phyloP scores from a whole-genome alignment of 148 eudicot species.

The Nepenthes gracilis region DNA sequence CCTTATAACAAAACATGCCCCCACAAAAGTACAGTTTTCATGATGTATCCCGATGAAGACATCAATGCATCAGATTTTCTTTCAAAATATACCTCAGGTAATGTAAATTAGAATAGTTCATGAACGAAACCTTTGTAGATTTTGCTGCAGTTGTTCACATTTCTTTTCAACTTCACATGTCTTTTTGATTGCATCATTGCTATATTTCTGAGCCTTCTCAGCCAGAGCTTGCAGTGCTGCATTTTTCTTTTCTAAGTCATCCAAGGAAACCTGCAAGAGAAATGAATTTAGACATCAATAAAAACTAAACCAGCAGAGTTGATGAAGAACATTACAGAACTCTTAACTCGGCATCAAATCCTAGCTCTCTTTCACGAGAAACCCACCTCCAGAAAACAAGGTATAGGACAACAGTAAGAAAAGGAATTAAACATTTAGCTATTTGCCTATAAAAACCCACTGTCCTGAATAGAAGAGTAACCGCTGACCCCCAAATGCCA shows the following conservation, averaged over 20 bases:
- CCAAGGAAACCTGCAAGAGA: conserved; percentile 53
- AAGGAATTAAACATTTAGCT: too few relatives aligned
- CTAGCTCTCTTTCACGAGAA: too few relatives aligned
- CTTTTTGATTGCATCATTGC: conserved; percentile 37
- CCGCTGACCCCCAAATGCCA: too few relatives aligned
- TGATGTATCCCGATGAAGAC: too few relatives aligned
- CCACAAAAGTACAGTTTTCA: too few relatives aligned
- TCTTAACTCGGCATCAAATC: too few relatives aligned
- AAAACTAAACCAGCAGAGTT: not conserved
- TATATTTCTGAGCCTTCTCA: conserved; percentile 49
- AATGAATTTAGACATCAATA: not conserved
- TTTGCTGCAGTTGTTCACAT: conserved; percentile 62
- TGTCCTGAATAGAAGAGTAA: too few relatives aligned
- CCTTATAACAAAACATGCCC: too few relatives aligned
- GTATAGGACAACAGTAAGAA: too few relatives aligned
- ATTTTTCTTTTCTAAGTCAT: conserved; percentile 57
- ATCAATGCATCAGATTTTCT: too few relatives aligned
- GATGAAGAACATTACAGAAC: not conserved
- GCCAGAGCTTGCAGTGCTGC: conserved; percentile 52
- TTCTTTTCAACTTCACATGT: conserved; percentile 60
- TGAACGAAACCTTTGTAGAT: conserved; percentile 47
- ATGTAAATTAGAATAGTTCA: not conserved
- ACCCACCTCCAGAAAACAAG: too few relatives aligned
- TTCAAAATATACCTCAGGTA: not conserved
- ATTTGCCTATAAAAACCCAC: too few relatives aligned